These are phyloP conservation scores for Ogataea nitratoaversa DNA, from an alignment of 805 yeast species.

Conservation along the genomic window DNA sequence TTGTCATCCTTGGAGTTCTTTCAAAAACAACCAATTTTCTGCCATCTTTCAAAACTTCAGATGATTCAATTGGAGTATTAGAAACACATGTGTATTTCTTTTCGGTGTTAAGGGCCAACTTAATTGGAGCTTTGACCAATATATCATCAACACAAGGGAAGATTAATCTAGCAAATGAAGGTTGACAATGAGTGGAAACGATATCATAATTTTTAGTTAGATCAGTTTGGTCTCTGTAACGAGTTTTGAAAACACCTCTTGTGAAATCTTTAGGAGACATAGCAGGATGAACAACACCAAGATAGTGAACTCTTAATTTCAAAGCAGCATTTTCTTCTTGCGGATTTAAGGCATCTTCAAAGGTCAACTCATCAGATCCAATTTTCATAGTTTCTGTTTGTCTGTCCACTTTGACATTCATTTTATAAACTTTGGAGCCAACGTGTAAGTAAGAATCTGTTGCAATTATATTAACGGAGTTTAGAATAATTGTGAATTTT, in stretches of 20 bases:
- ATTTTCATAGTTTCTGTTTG: conserved; percentile 34
- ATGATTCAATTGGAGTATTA: conserved; percentile 37
- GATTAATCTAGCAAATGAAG: conserved; percentile 55
- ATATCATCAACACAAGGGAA: conserved; percentile 73
- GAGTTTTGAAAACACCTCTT: conserved; percentile 64
- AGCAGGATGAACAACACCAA: conserved; percentile 49
- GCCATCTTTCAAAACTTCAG: conserved; percentile 11
- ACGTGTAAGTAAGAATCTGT: conserved; percentile 29
- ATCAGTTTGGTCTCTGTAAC: conserved; percentile 51
- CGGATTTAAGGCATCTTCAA: conserved; percentile 10
- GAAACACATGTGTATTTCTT: conserved; percentile 47
- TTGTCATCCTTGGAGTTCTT: conserved; percentile 53
- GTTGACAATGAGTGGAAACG: conserved; percentile 71
- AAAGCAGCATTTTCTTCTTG: background rate
- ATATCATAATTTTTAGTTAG: conserved; percentile 46
- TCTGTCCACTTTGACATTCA: conserved; percentile 33
- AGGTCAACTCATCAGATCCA: conserved; percentile 22
- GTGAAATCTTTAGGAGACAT: conserved; percentile 54
- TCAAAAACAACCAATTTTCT: conserved; percentile 40
- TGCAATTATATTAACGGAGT: conserved; percentile 39
- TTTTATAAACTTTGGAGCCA: conserved; percentile 11
- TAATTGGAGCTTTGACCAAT: conserved; percentile 46
- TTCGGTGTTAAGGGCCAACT: conserved; percentile 45
- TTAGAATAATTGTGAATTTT: conserved; percentile 30
- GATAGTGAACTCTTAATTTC: conserved; percentile 33